Base-by-base conservation (phyloP, 352 stramenopile species). In the Globisporangium mamillatum region DNA sequence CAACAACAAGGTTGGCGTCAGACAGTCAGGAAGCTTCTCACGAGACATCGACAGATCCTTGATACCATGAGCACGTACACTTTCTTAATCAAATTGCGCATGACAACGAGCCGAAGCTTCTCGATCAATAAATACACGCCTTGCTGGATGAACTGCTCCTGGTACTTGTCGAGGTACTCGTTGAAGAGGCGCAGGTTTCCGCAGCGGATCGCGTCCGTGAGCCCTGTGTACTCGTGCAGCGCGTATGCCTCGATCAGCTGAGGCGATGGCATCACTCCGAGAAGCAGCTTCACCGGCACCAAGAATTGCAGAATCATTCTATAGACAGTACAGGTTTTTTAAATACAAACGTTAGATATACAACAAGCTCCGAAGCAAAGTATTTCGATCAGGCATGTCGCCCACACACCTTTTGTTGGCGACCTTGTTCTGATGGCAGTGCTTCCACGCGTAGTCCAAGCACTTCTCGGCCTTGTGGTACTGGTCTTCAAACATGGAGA, bases 401-500 rank as follows among this genome's bases (percentile, higher is more conserved):
- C 32, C 41, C 0, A 58, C 16, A 54, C 29, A 81, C 72, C 84
- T 86, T 71, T 98, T 98, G 80, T 99, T 99, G 70, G 82, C 77
- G 38, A 73, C 63, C 46, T 95, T 86, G 38, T 74, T 74, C 66
- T 82, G 77, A 64, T 98, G 91, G 73, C 95, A 98, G 79, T 98
- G 90, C 61, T 85, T 84, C 81, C 97, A 96, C 22, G 95, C 95
- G 73, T 97, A 98, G 64, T 96, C 92, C 53, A 99, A 86, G 73
- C 95, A 97, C 60, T 82, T 87, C 72, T 98, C 94, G 27, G 96
- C 96, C 75, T 97, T 90, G 60, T 94, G 87, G 77, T 98, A 98
- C 72, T 98, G 88, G 84, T 99, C 96, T 81, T 98, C 94, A 76
- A 98, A 99, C 93, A 98, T 98, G 66, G 91, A 97, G 48, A 99